phyloP scores from a whole-genome alignment of 768 basidiomycete species.

The Serpula lacrymans region DNA sequence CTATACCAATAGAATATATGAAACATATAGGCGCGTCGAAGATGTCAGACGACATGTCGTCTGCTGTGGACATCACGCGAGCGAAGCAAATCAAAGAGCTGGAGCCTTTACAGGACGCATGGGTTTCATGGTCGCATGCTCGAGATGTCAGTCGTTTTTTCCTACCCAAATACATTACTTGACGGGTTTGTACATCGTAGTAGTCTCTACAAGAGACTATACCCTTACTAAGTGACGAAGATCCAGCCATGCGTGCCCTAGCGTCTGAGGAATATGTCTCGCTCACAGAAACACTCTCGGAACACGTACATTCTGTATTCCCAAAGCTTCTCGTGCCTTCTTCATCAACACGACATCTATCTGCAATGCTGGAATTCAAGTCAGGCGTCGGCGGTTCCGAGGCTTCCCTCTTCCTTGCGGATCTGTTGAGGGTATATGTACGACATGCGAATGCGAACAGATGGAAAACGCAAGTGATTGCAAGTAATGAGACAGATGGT shows the following conservation, averaged over 20 bases:
- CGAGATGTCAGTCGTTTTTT: conserved; percentile 46
- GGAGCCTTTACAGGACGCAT: conserved; percentile 63
- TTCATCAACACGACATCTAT: conserved; percentile 60
- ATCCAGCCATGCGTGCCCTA: conserved; percentile 70
- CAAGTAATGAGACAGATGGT: conserved; percentile 52
- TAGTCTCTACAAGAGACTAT: conserved; percentile 67
- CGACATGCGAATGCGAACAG: conserved; percentile 50
- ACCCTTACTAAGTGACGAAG: conserved; percentile 65
- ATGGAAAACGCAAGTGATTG: conserved; percentile 63
- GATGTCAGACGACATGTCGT: conserved; percentile 53
- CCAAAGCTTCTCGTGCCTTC: conserved; percentile 73
- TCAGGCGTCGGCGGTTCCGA: conserved; percentile 93
- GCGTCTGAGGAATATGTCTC: conserved; percentile 62
- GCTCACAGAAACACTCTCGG: conserved; percentile 34
- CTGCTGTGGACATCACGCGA: conserved; percentile 52
- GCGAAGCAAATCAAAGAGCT: conserved; percentile 66
- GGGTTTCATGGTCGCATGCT: conserved; percentile 59
- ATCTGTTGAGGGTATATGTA: conserved; percentile 80
- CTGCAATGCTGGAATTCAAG: conserved; percentile 87
- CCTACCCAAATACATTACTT: conserved; percentile 3
- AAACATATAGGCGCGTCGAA: too few relatives aligned
- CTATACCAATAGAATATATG: too few relatives aligned
- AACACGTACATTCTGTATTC: conserved; percentile 41
- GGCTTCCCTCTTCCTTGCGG: conserved; percentile 73
- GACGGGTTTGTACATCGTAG: conserved; percentile 19